phyloP scores from a whole-genome alignment of 2,329 filamentous ascomycete genomes.

The Colletotrichum chrysophilum region DNA sequence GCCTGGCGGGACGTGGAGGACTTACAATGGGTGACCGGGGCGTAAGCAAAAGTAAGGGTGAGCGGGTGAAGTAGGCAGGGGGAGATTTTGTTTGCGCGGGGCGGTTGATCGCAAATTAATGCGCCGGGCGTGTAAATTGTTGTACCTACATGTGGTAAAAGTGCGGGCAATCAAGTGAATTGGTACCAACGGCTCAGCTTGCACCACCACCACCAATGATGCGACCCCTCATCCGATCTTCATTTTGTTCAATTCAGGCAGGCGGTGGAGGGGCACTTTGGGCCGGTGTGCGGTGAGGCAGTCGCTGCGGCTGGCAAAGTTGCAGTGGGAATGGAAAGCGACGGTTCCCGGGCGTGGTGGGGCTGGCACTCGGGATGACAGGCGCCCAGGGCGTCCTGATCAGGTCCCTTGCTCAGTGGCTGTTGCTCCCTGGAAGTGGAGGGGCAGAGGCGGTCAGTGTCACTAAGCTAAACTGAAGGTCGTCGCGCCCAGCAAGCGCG shows the following conservation, averaged over 20 bases:
- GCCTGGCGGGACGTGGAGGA: not conserved
- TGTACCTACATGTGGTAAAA: not conserved
- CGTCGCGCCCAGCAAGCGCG: not conserved
- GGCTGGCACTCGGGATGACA: not conserved
- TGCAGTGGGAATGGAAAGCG: not conserved
- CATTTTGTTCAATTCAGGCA: not conserved
- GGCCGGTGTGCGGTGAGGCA: not conserved
- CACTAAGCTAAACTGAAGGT: not conserved
- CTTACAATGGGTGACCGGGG: not conserved
- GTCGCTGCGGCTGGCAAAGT: not conserved
- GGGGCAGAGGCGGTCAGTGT: not conserved
- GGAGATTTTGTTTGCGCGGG: constrained; percentile 4
- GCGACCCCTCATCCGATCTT: constrained; percentile 20
- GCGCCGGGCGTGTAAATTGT: not conserved
- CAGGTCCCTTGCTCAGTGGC: not conserved
- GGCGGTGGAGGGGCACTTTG: constrained; percentile 2
- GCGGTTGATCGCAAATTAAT: constrained; percentile 16
- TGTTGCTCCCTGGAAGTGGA: not conserved
- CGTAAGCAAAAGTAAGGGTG: not conserved
- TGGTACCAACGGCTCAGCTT: not conserved
- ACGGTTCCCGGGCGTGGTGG: not conserved
- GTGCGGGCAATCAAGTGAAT: not conserved
- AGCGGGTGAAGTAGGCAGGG: not conserved
- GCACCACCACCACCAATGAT: not conserved
- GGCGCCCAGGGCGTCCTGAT: not conserved